Evolutionary conservation across 306 rosid species (phyloP).

Genomic region (Dryas octopetala): DNA sequence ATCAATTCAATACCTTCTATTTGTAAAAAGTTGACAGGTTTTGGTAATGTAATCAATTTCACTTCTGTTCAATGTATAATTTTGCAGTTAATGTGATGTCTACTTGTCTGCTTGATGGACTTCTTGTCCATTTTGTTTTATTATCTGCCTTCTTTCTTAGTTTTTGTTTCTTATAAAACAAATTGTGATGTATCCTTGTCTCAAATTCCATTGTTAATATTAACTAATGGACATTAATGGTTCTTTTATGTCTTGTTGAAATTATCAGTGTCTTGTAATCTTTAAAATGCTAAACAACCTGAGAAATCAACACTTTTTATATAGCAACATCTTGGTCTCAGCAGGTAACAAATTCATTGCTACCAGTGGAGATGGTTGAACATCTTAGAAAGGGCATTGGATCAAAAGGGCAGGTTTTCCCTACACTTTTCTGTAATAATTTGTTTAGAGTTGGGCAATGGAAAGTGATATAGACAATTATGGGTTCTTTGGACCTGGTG

Average conservation of each 20-base stretch:
- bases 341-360: slow-evolving; percentile 57
- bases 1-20: slow-evolving; percentile 3
- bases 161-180: no score
- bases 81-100: background rate
- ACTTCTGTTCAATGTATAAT: background rate
- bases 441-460: slow-evolving; percentile 19
- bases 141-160: no score
- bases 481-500: slow-evolving; percentile 21
- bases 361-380: slow-evolving; percentile 75
- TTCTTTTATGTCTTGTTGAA: background rate
- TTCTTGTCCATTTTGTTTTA: no score
- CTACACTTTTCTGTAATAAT: background rate
- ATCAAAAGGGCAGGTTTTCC: slow-evolving; percentile 68
- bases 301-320: background rate
- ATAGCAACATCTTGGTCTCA: slow-evolving; percentile 26
- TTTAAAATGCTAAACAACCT: background rate
- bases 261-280: background rate
- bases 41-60: background rate
- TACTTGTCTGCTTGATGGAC: background rate
- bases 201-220: background rate
- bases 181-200: background rate
- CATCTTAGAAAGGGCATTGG: slow-evolving; percentile 82
- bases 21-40: background rate
- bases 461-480: slow-evolving; percentile 12
- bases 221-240: background rate